Evolutionary conservation across 108 stramenopile genomes (phyloP).

Genomic region (Skeletonema grethae): DNA sequence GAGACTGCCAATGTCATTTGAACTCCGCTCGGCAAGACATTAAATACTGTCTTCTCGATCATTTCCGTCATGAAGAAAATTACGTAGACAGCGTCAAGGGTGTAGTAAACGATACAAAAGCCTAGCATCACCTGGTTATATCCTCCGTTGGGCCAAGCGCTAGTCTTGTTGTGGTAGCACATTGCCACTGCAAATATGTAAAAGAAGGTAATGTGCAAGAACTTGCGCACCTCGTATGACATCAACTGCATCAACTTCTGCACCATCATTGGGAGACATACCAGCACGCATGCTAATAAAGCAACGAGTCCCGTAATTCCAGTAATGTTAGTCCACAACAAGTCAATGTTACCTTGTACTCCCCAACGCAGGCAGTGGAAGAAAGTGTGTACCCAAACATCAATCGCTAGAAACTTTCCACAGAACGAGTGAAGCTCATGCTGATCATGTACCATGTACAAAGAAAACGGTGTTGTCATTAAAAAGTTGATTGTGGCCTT

Average conservation of each 20-base stretch:
- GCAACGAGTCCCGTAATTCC: constrained; percentile 50
- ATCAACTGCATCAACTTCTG: constrained; percentile 16
- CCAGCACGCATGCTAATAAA: constrained; percentile 29
- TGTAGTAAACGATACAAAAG: constrained; percentile 43
- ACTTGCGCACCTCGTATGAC: constrained; percentile 52
- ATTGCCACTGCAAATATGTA: constrained; percentile 49
- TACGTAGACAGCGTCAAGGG: constrained; percentile 41
- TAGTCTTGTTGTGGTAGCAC: constrained; percentile 32
- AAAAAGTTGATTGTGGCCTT: constrained; percentile 47
- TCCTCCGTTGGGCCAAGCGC: constrained; percentile 50
- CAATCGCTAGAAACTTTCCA: constrained; percentile 46
- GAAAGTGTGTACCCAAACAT: constrained; percentile 42
- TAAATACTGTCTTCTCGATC: constrained; percentile 47
- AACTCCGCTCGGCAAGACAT: constrained; percentile 36
- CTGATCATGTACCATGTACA: constrained; percentile 49
- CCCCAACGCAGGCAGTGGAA: constrained; percentile 51
- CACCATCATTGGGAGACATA: constrained; percentile 52
- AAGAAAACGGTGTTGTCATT: constrained; percentile 31
- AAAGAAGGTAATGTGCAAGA: constrained; percentile 49
- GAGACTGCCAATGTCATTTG: constrained; percentile 42
- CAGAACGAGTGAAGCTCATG: constrained; percentile 56
- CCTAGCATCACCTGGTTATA: constrained; percentile 46
- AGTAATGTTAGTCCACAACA: constrained; percentile 28
- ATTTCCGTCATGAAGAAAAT: constrained; percentile 58
- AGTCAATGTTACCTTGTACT: constrained; percentile 44